phyloP scores from a whole-genome alignment of 1,284 basidiomycete species.

The Lentinus polychrous region DNA sequence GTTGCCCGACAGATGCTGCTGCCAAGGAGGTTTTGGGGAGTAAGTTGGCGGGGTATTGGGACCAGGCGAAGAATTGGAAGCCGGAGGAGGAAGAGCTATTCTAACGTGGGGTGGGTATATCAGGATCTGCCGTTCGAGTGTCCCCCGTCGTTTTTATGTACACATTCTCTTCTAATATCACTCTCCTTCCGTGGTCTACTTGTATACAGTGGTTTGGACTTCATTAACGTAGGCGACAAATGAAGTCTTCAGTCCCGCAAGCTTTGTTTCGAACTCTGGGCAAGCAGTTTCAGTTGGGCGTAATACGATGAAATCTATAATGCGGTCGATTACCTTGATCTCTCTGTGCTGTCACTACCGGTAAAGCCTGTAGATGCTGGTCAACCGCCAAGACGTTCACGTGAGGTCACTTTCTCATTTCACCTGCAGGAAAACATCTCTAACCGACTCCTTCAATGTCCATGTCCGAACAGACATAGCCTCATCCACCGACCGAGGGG shows the following conservation, averaged over 20 bases:
- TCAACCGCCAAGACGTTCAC: not conserved
- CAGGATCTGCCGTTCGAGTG: not conserved
- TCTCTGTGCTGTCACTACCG: not conserved
- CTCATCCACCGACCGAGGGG: slow-evolving; percentile 31
- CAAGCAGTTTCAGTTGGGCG: too few species aligned
- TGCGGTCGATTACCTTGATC: too few species aligned
- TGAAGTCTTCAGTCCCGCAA: too few species aligned
- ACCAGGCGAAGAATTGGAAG: slow-evolving; percentile 85
- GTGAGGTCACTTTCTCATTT: not conserved
- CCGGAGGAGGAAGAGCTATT: slow-evolving; percentile 70
- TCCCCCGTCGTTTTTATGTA: not conserved
- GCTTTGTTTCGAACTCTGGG: too few species aligned
- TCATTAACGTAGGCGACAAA: too few species aligned
- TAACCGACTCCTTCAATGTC: slow-evolving; percentile 9
- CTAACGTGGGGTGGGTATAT: slow-evolving; percentile 20
- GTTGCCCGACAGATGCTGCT: slow-evolving; percentile 77
- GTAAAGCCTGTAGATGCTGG: not conserved
- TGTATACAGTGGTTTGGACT: too few species aligned
- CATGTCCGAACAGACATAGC: slow-evolving; percentile 36
- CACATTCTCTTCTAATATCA: not conserved
- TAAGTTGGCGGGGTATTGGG: slow-evolving; percentile 88
- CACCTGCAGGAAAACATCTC: slow-evolving; percentile 11
- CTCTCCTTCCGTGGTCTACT: too few species aligned
- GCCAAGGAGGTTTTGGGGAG: slow-evolving; percentile 84
- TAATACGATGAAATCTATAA: too few species aligned